Conservation (phyloP, 345 rosid genomes). For the Triadica sebifera region DNA sequence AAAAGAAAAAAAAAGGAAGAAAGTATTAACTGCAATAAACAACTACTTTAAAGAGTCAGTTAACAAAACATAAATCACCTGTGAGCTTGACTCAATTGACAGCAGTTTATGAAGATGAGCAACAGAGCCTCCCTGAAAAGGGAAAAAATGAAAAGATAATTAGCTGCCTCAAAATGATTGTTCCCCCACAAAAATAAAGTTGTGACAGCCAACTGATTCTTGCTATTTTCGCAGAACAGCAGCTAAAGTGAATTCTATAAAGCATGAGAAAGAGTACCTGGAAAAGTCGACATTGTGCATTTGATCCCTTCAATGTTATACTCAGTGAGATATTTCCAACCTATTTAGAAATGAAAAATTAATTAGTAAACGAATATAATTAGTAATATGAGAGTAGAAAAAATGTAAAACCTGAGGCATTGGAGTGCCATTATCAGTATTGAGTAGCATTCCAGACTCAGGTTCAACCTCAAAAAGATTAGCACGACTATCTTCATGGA, state of each 20-base stretch:
- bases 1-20: neutral
- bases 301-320: constrained; percentile 35
- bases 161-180: neutral
- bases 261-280: constrained; percentile 46
- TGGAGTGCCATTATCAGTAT: constrained; percentile 95
- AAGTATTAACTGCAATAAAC: too few relatives aligned
- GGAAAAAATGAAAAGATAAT: constrained; percentile 18
- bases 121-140: constrained; percentile 83
- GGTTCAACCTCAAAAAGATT: constrained; percentile 90
- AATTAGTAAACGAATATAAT: neutral
- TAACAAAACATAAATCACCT: constrained; percentile 50
- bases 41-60: neutral
- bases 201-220: neutral
- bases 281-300: constrained; percentile 53
- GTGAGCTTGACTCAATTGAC: constrained; percentile 90
- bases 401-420: constrained; percentile 77
- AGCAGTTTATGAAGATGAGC: constrained; percentile 95
- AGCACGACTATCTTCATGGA: constrained; percentile 84
- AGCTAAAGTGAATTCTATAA: neutral
- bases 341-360: constrained; percentile 32
- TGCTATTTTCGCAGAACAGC: too few relatives aligned
- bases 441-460: constrained; percentile 76
- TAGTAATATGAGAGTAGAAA: neutral
- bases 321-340: constrained; percentile 59
- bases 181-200: neutral